Percentiles rank a stretch among this genome's conserved stretches.
phyloP scores from a whole-genome alignment of 495 filamentous ascomycete genomes.

The Pseudevernia furfuracea region DNA sequence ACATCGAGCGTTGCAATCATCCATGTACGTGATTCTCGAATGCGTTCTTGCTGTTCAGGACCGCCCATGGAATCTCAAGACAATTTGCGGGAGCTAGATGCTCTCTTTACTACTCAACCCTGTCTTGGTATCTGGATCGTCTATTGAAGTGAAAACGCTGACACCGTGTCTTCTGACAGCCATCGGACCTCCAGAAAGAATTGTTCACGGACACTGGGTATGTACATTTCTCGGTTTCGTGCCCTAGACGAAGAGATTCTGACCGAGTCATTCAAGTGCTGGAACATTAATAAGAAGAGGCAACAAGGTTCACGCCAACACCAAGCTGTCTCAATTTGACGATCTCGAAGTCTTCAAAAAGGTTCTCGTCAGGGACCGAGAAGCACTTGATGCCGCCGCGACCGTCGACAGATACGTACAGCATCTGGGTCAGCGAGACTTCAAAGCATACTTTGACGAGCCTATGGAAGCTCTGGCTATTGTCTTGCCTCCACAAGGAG shows the following conservation, averaged over 20 bases:
- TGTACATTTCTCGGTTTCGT: background rate
- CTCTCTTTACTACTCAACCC: background rate
- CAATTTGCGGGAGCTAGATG: background rate
- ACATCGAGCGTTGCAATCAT: conserved; percentile 97
- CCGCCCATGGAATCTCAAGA: background rate
- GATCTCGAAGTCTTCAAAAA: conserved; percentile 71
- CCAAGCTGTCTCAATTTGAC: conserved; percentile 67
- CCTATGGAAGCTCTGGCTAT: conserved; percentile 95
- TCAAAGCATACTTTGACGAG: conserved; percentile 93
- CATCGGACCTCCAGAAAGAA: conserved; percentile 89
- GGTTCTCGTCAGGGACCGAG: conserved; percentile 76
- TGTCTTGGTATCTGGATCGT: background rate
- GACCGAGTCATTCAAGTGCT: conserved; percentile 71
- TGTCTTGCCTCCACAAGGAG: conserved; percentile 62
- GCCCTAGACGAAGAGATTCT: conserved; percentile 70
- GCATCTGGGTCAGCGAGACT: conserved; percentile 63
- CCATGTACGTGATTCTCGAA: conserved; percentile 35
- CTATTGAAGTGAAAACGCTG: background rate
- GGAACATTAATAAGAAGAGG: conserved; percentile 91
- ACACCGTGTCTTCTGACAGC: conserved; percentile 27
- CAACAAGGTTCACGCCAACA: conserved; percentile 76
- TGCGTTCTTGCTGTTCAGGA: background rate
- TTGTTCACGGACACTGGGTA: conserved; percentile 44
- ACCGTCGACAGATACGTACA: conserved; percentile 84
- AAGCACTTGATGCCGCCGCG: conserved; percentile 71